Conservation (phyloP, 352 stramenopile species). For the Globisporangium cederbergense region DNA sequence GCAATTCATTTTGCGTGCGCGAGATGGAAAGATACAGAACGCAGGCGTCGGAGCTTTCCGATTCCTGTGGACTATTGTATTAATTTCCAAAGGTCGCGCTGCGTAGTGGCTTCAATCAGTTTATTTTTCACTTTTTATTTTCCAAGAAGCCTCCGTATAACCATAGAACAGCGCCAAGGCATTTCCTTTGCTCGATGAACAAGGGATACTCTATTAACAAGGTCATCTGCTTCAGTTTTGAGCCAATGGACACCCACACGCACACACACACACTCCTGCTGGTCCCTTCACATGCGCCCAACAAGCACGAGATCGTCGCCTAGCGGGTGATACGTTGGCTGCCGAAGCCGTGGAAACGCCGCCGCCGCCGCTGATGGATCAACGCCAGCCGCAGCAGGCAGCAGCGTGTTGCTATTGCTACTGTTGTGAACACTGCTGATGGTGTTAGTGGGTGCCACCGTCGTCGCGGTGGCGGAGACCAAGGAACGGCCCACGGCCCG, state of each 20-base stretch:
- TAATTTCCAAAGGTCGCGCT: not conserved
- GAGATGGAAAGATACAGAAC: not conserved
- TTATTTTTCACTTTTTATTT: too few relatives aligned
- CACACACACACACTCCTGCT: too few relatives aligned
- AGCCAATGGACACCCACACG: too few relatives aligned
- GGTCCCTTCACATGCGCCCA: slow-evolving; percentile 5
- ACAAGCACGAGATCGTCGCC: slow-evolving; percentile 18
- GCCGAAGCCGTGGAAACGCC: slow-evolving; percentile 18
- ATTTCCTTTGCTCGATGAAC: too few relatives aligned
- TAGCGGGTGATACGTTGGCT: slow-evolving; percentile 20
- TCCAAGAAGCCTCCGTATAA: too few relatives aligned
- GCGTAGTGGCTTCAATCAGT: too few relatives aligned
- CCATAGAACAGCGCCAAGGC: too few relatives aligned
- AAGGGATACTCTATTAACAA: too few relatives aligned
- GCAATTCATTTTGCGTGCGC: not conserved
- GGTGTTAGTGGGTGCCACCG: slow-evolving; percentile 3
- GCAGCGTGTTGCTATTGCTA: not conserved
- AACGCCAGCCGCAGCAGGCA: not conserved
- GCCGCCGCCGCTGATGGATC: not conserved
- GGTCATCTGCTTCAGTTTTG: too few relatives aligned
- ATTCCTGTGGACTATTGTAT: not conserved
- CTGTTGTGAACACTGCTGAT: not conserved
- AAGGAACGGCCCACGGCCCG: slow-evolving; percentile 31
- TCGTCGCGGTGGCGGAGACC: slow-evolving; percentile 13
- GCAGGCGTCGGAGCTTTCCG: not conserved